Percentiles rank a stretch among this genome's conserved stretches.
Evolutionary conservation across 2,329 filamentous ascomycete species (phyloP).

Genomic region (Chaetomium sp.): DNA sequence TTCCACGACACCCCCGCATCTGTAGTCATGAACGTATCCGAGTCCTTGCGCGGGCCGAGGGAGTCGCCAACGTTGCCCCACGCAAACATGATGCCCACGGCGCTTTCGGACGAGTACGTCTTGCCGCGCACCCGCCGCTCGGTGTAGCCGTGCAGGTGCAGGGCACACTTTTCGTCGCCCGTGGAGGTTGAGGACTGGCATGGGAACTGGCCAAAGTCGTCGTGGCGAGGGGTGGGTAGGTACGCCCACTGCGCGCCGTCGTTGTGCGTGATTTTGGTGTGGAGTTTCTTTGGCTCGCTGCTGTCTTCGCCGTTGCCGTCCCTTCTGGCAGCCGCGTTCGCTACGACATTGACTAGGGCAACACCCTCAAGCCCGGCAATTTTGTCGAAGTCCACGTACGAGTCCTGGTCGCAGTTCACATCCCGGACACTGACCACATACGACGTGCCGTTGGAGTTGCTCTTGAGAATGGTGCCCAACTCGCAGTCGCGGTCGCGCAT

Average conservation of each 20-base stretch:
- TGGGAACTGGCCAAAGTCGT: conserved; percentile 57
- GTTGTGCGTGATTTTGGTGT: conserved; percentile 92
- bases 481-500: conserved; percentile 51
- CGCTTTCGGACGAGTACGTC: conserved; percentile 81
- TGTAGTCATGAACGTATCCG: conserved; percentile 82
- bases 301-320: conserved; percentile 46
- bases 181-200: conserved; percentile 48
- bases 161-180: conserved; percentile 63
- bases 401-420: conserved; percentile 71
- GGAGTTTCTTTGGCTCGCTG: conserved; percentile 64
- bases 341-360: conserved; percentile 76
- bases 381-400: conserved; percentile 94
- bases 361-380: conserved; percentile 89
- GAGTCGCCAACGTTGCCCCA: conserved; percentile 79
- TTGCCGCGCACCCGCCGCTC: conserved; percentile 76
- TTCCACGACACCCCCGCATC: conserved; percentile 91
- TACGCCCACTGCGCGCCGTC: conserved; percentile 84
- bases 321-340: conserved; percentile 45
- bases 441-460: conserved; percentile 94
- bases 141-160: conserved; percentile 94
- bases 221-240: conserved; percentile 67
- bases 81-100: conserved; percentile 84
- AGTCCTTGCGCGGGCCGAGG: conserved; percentile 61
- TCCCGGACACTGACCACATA: conserved; percentile 77
- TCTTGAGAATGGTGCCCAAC: conserved; percentile 89